Conservation (phyloP, 2,329 filamentous ascomycete genomes). For the Sclerotinia spermophila region DNA sequence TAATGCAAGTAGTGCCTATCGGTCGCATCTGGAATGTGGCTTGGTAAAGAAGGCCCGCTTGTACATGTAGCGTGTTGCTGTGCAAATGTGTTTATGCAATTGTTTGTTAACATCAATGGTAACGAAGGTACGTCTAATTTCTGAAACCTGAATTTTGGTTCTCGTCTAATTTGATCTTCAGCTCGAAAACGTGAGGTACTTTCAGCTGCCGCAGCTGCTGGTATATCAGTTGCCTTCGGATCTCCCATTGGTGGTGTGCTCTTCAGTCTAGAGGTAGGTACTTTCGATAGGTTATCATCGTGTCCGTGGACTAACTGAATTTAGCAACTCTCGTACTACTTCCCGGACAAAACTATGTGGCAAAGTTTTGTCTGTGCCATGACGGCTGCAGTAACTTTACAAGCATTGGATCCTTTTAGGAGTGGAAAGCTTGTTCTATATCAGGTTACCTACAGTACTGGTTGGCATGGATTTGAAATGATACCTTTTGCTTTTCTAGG, state of each 20-base stretch:
- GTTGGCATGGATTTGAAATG: constrained; percentile 94
- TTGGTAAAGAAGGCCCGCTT: constrained; percentile 91
- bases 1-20: constrained; percentile 66
- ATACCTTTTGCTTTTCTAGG: constrained; percentile 84
- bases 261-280: constrained; percentile 79
- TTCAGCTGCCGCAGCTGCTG: constrained; percentile 76
- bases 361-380: constrained; percentile 98
- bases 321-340: constrained; percentile 93
- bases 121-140: constrained; percentile 67
- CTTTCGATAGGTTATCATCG: background rate
- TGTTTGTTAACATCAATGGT: constrained; percentile 73
- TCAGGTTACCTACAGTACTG: constrained; percentile 86
- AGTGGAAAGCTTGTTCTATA: constrained; percentile 95
- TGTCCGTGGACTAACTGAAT: constrained; percentile 19
- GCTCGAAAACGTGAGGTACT: constrained; percentile 90
- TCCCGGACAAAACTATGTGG: constrained; percentile 99
- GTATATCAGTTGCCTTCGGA: constrained; percentile 58
- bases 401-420: constrained; percentile 89
- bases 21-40: constrained; percentile 91
- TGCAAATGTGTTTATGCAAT: constrained; percentile 88
- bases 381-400: constrained; percentile 92
- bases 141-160: background rate
- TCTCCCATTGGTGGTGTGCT: constrained; percentile 83
- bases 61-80: constrained; percentile 98
- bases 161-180: constrained; percentile 36